Base-by-base conservation (phyloP, 345 rosid species). In the Populus nigra region DNA sequence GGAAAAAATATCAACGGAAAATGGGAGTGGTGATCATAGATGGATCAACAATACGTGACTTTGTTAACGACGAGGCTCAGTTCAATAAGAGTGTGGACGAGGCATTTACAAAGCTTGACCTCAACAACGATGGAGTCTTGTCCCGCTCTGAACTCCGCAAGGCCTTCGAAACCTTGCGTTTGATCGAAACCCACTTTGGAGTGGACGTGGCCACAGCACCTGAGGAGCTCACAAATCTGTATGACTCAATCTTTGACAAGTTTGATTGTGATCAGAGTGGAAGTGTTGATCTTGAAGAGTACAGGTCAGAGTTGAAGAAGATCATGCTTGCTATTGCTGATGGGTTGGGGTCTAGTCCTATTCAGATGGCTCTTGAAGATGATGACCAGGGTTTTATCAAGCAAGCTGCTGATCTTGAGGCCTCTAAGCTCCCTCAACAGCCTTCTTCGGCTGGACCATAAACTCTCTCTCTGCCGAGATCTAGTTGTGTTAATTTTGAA, bases 361-460 rank as follows among this genome's bases (percentile, higher is more conserved):
- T 92, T 16, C 90, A 86, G 79, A 92, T 92, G 97, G 93, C 72
- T 33, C 81, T 92, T 1, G 93, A 88, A 69, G 93, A 90, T 38
- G 88, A 77, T 63, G 87, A 83, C 16, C 84, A 76, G 45, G 86
- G 84, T 78, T 84, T 90, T 2, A 79, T 92, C 80, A 88, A 87
- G 73, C 76, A 85, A 47, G 94, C 97, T 23, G 94, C 93, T n/a
- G 93, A 92, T 84, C 84, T 90, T n/a, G 94, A 92, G 85, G 93
- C 94, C 68, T 72, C 72, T 17, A 71, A 65, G 72, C 66, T 78
- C 55, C 8, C 15, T 25, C 20, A 68, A 50, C n/a, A 15, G 33
- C 50, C 65, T 35, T 50, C 62, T 49, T 5, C 36, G 0, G 31
- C 68, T 59, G n/a, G 36, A 55, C 47, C 47, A 9, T 66, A 66